These are phyloP conservation scores for Penicillium egyptiacum DNA, from an alignment of 495 filamentous ascomycete species.

Conservation along the genomic window DNA sequence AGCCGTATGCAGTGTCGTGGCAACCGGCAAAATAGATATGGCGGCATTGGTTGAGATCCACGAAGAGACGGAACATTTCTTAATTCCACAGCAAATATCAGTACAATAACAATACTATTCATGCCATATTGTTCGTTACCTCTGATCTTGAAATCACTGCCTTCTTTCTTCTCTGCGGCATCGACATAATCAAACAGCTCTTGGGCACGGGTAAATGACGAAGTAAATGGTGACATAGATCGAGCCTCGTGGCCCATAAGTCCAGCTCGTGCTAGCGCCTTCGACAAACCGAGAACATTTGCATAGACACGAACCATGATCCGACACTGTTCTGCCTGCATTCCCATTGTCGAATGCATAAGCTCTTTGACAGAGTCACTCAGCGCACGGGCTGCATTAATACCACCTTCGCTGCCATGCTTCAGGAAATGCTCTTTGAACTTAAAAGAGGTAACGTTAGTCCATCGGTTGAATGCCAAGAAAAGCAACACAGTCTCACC, in stretches of 20 bases:
- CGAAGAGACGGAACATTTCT: slow-evolving; percentile 60
- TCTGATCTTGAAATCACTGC: slow-evolving; percentile 61
- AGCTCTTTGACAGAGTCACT: slow-evolving; percentile 50
- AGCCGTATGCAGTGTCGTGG: slow-evolving; percentile 60
- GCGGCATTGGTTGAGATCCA: slow-evolving; percentile 61
- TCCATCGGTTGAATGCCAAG: neutral
- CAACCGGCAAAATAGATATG: slow-evolving; percentile 67
- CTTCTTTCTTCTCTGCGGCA: slow-evolving; percentile 60
- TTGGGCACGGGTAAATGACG: slow-evolving; percentile 59
- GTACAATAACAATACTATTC: neutral
- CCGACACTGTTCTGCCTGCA: slow-evolving; percentile 51
- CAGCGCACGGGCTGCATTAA: slow-evolving; percentile 54
- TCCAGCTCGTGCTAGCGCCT: slow-evolving; percentile 47
- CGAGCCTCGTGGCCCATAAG: slow-evolving; percentile 51
- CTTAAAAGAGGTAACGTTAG: slow-evolving; percentile 17
- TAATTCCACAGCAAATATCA: slow-evolving; percentile 7
- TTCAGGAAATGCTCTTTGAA: slow-evolving; percentile 58
- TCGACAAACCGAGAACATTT: slow-evolving; percentile 56
- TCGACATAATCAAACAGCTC: slow-evolving; percentile 63
- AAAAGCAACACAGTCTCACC: slow-evolving; percentile 13
- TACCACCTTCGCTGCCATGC: slow-evolving; percentile 55
- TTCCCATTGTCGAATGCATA: slow-evolving; percentile 45
- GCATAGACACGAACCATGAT: slow-evolving; percentile 63
- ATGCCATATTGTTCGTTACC: slow-evolving; percentile 31
- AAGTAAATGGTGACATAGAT: slow-evolving; percentile 54